Evolutionary conservation across 1,284 basidiomycete genomes (phyloP).

Genomic region (Cryptococcus jaspeensis): DNA sequence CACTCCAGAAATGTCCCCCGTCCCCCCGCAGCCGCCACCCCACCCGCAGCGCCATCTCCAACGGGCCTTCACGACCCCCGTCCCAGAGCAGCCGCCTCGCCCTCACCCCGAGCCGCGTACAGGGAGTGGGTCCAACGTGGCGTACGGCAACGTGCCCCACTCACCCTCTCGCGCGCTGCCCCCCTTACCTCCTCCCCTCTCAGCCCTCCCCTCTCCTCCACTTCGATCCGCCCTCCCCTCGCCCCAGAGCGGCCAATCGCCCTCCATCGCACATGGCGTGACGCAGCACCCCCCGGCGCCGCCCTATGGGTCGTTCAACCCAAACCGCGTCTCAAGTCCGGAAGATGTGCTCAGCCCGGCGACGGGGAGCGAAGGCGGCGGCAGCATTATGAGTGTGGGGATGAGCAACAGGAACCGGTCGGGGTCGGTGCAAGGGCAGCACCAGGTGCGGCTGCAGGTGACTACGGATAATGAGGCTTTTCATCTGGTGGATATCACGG

Average conservation of each 20-base stretch:
- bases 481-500: conserved; percentile 72
- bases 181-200: conserved; percentile 27
- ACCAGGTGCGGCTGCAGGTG: conserved; percentile 53
- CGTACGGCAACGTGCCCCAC: conserved; percentile 10
- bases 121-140: conserved; percentile 15
- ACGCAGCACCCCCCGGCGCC: conserved; percentile 6
- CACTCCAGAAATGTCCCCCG: conserved; percentile 12
- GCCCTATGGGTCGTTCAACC: conserved; percentile 1
- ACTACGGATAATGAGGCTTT: conserved; percentile 80
- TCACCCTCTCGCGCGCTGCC: conserved; percentile 39
- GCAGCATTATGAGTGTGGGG: conserved; percentile 28
- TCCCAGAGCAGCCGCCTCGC: conserved; percentile 4
- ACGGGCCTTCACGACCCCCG: conserved; percentile 39
- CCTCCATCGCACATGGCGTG: not conserved
- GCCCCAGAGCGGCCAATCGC: conserved; percentile 5
- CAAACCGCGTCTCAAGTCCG: conserved; percentile 32
- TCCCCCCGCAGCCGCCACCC: conserved; percentile 43
- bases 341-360: conserved; percentile 33
- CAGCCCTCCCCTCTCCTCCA: conserved; percentile 13
- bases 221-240: conserved; percentile 7
- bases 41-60: conserved; percentile 44
- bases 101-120: conserved; percentile 19
- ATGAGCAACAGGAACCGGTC: conserved; percentile 23
- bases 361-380: conserved; percentile 16
- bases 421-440: conserved; percentile 19